Conservation (phyloP, 2,329 filamentous ascomycete species). For the Calycina herbarum region DNA sequence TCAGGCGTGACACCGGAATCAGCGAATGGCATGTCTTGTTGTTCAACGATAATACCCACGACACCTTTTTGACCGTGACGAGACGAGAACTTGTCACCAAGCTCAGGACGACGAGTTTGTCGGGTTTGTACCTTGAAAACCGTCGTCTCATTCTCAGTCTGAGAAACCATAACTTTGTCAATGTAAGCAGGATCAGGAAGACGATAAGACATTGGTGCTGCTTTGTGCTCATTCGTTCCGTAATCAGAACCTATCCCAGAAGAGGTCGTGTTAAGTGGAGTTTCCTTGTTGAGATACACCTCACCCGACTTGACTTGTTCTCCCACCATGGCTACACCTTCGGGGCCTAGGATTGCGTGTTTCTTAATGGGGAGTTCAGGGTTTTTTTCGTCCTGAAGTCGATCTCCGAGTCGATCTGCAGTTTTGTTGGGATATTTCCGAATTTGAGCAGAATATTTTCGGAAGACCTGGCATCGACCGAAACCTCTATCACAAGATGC, state of each 20-base stretch:
- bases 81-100: conserved; percentile 98
- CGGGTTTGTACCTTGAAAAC: conserved; percentile 93
- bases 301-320: conserved; percentile 76
- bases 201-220: conserved; percentile 75
- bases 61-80: conserved; percentile 98
- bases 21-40: conserved; percentile 95
- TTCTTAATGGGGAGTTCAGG: conserved; percentile 65
- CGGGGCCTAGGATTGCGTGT: conserved; percentile 73
- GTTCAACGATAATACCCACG: conserved; percentile 92
- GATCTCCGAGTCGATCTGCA: conserved; percentile 63
- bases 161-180: conserved; percentile 93
- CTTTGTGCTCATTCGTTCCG: conserved; percentile 60
- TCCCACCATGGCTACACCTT: conserved; percentile 87
- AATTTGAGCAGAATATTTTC: conserved; percentile 84
- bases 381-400: conserved; percentile 50
- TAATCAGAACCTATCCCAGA: conserved; percentile 69
- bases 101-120: conserved; percentile 91
- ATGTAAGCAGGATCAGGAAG: conserved; percentile 84
- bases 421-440: conserved; percentile 87
- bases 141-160: conserved; percentile 81
- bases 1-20: conserved; percentile 90
- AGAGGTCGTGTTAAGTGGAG: conserved; percentile 74
- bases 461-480: conserved; percentile 95
- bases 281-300: conserved; percentile 87
- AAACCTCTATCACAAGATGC: conserved; percentile 93